These are phyloP conservation scores for Kodamaea alishanica DNA, from an alignment of 1,139 yeast genomes.

Conservation along the genomic window DNA sequence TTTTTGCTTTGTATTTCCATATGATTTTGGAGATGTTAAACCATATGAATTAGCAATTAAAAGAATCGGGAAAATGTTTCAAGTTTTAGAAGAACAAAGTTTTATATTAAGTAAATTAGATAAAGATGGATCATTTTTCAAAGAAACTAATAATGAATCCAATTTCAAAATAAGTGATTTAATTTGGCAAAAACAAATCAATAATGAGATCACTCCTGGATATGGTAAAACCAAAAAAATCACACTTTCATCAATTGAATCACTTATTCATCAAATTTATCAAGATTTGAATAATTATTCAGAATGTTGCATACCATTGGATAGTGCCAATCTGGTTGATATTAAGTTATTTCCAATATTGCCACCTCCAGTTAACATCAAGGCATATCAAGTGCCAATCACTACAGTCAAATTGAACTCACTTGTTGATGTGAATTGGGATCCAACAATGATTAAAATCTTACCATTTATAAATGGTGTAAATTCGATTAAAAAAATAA, in stretches of 20 bases:
- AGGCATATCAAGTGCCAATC: constrained; percentile 82
- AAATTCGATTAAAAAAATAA: constrained; percentile 73
- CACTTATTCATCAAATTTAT: constrained; percentile 79
- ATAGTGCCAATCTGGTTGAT: constrained; percentile 84
- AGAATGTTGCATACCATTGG: constrained; percentile 92
- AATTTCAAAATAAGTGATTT: constrained; percentile 9
- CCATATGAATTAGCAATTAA: constrained; percentile 85
- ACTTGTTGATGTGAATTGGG: constrained; percentile 90
- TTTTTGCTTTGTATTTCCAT: constrained; percentile 86
- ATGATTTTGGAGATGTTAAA: constrained; percentile 65
- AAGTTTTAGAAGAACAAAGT: constrained; percentile 86
- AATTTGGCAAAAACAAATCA: constrained; percentile 8
- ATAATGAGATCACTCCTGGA: constrained; percentile 33
- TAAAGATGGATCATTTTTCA: constrained; percentile 35
- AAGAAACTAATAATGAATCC: constrained; percentile 12
- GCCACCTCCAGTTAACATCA: constrained; percentile 76
- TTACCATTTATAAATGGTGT: constrained; percentile 85
- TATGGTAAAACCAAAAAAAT: constrained; percentile 40
- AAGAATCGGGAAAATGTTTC: constrained; percentile 84
- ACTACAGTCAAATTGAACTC: constrained; percentile 69
- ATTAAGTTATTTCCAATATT: constrained; percentile 84
- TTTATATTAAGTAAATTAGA: constrained; percentile 62
- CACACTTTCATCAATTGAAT: constrained; percentile 62
- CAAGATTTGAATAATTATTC: constrained; percentile 93
- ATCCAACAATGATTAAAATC: constrained; percentile 89